phyloP scores from a whole-genome alignment of 1,139 yeast genomes.

The Yamadazyma jaroonii region DNA sequence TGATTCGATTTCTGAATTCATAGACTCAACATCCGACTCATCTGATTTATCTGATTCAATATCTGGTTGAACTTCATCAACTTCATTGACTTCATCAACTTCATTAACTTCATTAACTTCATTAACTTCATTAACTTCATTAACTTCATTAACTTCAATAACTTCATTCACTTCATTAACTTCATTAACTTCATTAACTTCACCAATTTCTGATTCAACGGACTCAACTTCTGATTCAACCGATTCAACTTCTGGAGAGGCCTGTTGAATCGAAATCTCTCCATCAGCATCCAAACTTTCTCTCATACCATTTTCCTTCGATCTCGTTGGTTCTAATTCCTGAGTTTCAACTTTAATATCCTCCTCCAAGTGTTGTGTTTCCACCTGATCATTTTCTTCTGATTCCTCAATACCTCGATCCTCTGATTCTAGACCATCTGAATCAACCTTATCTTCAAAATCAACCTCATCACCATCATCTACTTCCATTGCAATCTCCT shows the following conservation, averaged over 20 bases:
- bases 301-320: too few relatives aligned
- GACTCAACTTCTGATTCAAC: background rate
- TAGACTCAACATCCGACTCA: background rate
- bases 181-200: too few relatives aligned
- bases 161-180: too few relatives aligned
- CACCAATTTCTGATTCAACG: background rate
- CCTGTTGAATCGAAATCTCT: too few relatives aligned
- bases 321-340: background rate
- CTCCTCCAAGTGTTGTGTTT: background rate
- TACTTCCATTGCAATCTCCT: background rate
- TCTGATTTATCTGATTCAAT: background rate
- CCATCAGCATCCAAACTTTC: too few relatives aligned
- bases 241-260: background rate
- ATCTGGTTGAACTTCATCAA: too few relatives aligned
- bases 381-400: conserved; percentile 16
- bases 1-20: background rate
- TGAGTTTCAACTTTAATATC: background rate
- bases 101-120: too few relatives aligned
- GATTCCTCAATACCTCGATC: conserved; percentile 19
- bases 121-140: too few relatives aligned
- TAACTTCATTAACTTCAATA: too few relatives aligned
- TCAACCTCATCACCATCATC: conserved; percentile 4
- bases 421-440: conserved; percentile 7
- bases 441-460: background rate
- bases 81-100: too few relatives aligned